Evolutionary conservation across 2,329 filamentous ascomycete species (phyloP).

Genomic region (Fusarium odoratissimum): DNA sequence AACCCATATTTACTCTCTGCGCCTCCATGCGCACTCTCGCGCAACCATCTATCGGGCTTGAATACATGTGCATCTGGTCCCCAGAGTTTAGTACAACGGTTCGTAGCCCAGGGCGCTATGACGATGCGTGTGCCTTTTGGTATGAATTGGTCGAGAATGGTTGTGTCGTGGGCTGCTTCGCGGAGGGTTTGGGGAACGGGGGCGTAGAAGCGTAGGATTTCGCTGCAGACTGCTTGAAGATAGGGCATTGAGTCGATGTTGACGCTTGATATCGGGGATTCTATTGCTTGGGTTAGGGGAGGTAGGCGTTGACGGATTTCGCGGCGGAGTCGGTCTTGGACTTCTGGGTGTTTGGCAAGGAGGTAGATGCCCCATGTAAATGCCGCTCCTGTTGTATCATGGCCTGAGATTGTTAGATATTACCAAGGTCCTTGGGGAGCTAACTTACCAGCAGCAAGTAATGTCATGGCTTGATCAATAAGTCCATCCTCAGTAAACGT

Average conservation of each 20-base stretch:
- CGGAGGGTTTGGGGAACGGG: conserved; percentile 79
- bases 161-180: conserved; percentile 70
- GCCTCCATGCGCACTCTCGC: conserved; percentile 70
- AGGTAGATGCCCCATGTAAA: conserved; percentile 79
- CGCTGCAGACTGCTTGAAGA: conserved; percentile 81
- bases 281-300: conserved; percentile 47
- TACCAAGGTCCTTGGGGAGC: too few species aligned
- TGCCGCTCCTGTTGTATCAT: conserved; percentile 81
- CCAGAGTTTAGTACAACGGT: conserved; percentile 77
- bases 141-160: conserved; percentile 71
- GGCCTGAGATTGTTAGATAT: conserved; percentile 55
- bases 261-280: conserved; percentile 49
- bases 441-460: conserved; percentile 65
- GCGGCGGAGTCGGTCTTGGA: conserved; percentile 74
- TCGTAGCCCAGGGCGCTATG: conserved; percentile 74
- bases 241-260: conserved; percentile 81
- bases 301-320: conserved; percentile 75
- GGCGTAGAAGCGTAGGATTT: conserved; percentile 77
- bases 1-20: conserved; percentile 80
- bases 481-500: conserved; percentile 81
- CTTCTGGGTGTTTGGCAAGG: conserved; percentile 70
- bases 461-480: conserved; percentile 89
- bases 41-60: conserved; percentile 81
- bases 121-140: conserved; percentile 77
- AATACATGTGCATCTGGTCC: conserved; percentile 78